These are phyloP conservation scores for Debaryomyces sp. DNA, from an alignment of 1,139 yeast genomes.

Conservation along the genomic window DNA sequence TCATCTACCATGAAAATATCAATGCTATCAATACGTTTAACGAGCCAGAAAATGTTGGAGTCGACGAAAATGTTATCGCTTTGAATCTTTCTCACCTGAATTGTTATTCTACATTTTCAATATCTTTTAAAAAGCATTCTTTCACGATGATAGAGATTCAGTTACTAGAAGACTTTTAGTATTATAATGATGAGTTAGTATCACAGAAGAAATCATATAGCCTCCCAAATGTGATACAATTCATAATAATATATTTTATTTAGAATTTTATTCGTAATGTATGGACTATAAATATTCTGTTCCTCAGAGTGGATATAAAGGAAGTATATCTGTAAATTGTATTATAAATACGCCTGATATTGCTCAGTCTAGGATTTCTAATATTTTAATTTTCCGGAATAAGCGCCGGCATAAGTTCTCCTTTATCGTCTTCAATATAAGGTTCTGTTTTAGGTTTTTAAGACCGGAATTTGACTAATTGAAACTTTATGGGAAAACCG, in stretches of 20 bases:
- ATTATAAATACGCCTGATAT: too few species aligned
- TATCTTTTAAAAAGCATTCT: constrained; percentile 17
- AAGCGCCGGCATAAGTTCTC: background rate
- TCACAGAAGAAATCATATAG: background rate
- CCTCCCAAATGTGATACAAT: background rate
- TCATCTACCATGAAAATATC: constrained; percentile 28
- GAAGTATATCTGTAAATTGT: too few species aligned
- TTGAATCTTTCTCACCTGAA: constrained; percentile 4
- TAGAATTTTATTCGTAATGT: too few species aligned
- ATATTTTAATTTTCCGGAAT: background rate
- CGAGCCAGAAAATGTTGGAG: constrained; percentile 15
- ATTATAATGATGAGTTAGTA: too few species aligned
- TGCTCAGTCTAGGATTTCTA: background rate
- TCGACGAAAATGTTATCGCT: constrained; percentile 10
- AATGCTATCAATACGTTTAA: constrained; percentile 23
- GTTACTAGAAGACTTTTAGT: background rate
- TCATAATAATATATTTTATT: background rate
- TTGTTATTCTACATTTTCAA: constrained; percentile 4
- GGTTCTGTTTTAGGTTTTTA: background rate
- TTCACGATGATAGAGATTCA: constrained; percentile 16
- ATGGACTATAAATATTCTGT: too few species aligned
- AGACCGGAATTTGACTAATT: background rate
- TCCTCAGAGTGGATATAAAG: too few species aligned
- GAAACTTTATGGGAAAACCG: background rate
- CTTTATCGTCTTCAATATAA: background rate